Percentiles rank a stretch among this genome's conserved stretches.
Conservation (phyloP, 176 grass and related monocot genomes). For the Triticum timopheevii region DNA sequence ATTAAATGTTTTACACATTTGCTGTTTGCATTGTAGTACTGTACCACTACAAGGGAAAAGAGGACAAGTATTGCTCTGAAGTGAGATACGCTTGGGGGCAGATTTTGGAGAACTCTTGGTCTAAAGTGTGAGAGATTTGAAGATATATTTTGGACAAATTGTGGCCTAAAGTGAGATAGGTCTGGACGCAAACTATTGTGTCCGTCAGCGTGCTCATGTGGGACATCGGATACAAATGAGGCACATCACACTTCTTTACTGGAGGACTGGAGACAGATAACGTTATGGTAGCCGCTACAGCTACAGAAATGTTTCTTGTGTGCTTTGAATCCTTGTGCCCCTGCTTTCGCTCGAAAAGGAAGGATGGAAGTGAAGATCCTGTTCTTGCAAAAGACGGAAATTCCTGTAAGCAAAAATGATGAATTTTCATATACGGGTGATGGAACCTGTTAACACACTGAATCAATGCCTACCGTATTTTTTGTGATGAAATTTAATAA, state of each 20-base stretch:
- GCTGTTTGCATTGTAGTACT: conserved; percentile 8
- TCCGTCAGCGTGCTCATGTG: conserved; percentile 22
- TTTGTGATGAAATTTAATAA: neutral
- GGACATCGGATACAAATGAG: conserved; percentile 39
- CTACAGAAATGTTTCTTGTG: conserved; percentile 58
- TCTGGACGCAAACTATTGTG: conserved; percentile 6
- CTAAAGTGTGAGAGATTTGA: neutral
- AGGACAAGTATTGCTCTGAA: conserved; percentile 1
- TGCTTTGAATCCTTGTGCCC: conserved; percentile 70
- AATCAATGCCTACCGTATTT: conserved; percentile 17
- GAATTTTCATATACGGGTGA: neutral
- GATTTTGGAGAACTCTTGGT: neutral
- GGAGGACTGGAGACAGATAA: conserved; percentile 33
- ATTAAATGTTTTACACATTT: conserved; percentile 3
- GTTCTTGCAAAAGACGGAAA: conserved; percentile 46
- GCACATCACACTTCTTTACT: conserved; percentile 1
- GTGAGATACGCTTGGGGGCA: neutral
- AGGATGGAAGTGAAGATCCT: conserved; percentile 66
- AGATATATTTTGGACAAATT: neutral
- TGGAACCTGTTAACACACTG: neutral
- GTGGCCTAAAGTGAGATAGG: neutral
- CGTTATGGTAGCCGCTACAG: conserved; percentile 46
- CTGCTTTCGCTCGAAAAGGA: conserved; percentile 65
- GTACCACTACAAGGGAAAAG: conserved; percentile 11
- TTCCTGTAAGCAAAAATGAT: conserved; percentile 52